A percentile compares a stretch with the other conserved stretches of the same genome.
phyloP scores from a whole-genome alignment of 441 rosid species.

The Metrosideros polymorpha region DNA sequence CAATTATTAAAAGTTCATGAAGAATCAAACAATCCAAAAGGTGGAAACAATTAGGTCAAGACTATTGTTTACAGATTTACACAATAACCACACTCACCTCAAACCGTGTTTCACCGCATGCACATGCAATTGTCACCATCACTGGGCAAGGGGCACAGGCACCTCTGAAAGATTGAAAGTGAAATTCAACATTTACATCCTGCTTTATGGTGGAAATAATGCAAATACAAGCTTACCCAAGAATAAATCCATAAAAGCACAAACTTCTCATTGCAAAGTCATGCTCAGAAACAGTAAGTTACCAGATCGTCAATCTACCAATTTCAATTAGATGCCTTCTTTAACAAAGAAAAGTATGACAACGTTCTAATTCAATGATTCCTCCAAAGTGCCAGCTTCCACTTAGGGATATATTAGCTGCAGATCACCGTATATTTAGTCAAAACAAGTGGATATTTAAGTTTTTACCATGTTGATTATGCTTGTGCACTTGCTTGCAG shows the following conservation, averaged over 20 bases:
- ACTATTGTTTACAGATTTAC: neutral
- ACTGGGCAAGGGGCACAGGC: slow-evolving; percentile 92
- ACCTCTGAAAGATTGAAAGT: slow-evolving; percentile 52
- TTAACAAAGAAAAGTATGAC: neutral
- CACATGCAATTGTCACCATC: slow-evolving; percentile 82
- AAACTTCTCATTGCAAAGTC: neutral
- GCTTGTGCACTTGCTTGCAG: neutral
- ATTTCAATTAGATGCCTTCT: neutral
- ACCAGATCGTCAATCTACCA: neutral
- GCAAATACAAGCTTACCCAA: neutral
- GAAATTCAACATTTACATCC: slow-evolving; percentile 1
- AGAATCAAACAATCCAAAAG: neutral
- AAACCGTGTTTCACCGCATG: slow-evolving; percentile 67
- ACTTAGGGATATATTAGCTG: neutral
- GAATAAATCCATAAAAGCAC: neutral
- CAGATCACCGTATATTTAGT: neutral
- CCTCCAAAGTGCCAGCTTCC: neutral
- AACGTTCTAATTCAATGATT: neutral
- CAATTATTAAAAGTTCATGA: neutral
- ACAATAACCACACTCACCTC: slow-evolving; percentile 46
- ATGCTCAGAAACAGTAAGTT: neutral
- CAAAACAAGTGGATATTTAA: neutral
- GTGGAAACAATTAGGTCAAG: neutral
- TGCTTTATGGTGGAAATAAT: neutral
- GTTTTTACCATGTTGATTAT: neutral